Conservation (phyloP, 2,329 filamentous ascomycete species). For the Cytospora piceicola region DNA sequence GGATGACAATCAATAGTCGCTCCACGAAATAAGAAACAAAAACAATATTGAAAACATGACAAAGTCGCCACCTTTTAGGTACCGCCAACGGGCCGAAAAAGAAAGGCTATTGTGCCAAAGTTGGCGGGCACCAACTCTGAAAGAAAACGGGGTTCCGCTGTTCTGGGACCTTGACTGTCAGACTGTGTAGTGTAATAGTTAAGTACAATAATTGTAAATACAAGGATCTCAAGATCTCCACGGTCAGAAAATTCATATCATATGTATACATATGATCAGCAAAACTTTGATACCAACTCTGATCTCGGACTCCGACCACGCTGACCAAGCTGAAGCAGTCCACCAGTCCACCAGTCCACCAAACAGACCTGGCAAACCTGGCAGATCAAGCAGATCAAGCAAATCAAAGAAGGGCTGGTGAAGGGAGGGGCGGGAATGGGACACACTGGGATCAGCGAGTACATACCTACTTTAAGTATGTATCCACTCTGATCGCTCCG, state of each 20-base stretch:
- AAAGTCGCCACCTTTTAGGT: not conserved
- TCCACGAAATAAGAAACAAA: not conserved
- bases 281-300: slow-evolving; percentile 13
- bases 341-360: too few species aligned
- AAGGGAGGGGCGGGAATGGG: not conserved
- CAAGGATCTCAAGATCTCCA: not conserved
- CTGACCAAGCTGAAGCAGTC: too few species aligned
- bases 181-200: too few species aligned
- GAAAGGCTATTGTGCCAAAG: slow-evolving; percentile 3
- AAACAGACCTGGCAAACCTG: not conserved
- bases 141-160: slow-evolving; percentile 8
- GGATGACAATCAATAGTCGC: not conserved
- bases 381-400: not conserved
- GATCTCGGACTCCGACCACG: not conserved
- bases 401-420: not conserved
- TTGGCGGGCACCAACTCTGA: slow-evolving; percentile 5
- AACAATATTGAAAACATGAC: too few species aligned
- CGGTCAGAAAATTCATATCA: slow-evolving; percentile 2
- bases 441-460: not conserved
- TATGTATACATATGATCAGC: not conserved
- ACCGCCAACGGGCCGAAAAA: slow-evolving; percentile 19
- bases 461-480: too few species aligned
- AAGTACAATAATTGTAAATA: too few species aligned
- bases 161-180: slow-evolving; percentile 11
- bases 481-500: not conserved